phyloP scores from a whole-genome alignment of 2,329 filamentous ascomycete species.

The Fusarium papillatum region DNA sequence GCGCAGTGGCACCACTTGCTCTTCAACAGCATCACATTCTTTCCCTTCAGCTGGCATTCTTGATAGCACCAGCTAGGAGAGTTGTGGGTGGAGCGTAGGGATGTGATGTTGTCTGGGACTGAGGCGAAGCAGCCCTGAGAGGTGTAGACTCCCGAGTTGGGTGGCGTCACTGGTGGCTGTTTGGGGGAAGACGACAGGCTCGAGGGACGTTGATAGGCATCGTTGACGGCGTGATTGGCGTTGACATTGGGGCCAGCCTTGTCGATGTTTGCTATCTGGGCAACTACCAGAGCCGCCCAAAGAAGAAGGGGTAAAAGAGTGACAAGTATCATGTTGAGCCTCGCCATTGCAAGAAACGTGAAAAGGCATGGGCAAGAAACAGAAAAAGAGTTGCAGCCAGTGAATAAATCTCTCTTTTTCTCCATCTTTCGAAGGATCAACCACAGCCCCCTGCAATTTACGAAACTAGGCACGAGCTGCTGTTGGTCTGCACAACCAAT shows the following conservation, averaged over 20 bases:
- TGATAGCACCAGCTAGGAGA: too few species aligned
- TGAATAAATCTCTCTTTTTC: background rate
- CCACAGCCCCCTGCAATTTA: background rate
- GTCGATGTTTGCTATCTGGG: background rate
- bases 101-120: too few species aligned
- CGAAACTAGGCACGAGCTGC: background rate
- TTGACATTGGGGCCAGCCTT: too few species aligned
- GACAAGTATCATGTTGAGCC: background rate
- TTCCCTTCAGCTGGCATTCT: too few species aligned
- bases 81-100: too few species aligned
- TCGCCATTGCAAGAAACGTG: slow-evolving; percentile 10
- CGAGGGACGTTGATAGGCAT: background rate
- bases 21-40: too few species aligned
- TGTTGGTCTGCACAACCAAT: background rate
- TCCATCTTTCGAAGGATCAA: background rate
- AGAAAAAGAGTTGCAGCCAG: background rate
- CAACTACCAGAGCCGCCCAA: slow-evolving; percentile 16
- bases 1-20: too few species aligned
- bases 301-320: slow-evolving; percentile 3
- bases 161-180: background rate
- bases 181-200: background rate
- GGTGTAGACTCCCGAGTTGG: background rate
- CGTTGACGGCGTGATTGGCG: background rate
- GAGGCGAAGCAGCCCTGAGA: slow-evolving; percentile 3
- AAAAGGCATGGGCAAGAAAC: background rate